Base-by-base conservation (phyloP, 2,329 filamentous ascomycete species). In the Nemania serpens region DNA sequence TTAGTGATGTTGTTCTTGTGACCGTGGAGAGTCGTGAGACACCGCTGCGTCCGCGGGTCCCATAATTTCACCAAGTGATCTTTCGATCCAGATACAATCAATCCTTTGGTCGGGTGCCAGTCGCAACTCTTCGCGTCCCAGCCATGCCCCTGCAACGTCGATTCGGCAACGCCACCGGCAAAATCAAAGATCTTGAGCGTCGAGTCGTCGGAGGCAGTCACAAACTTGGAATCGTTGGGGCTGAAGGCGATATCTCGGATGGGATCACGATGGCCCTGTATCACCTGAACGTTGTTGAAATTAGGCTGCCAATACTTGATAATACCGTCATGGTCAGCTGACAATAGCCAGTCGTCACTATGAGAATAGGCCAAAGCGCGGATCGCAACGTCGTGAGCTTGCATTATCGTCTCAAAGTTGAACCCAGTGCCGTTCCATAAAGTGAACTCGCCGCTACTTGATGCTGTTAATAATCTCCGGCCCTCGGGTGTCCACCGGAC, bases 271-370 rank as follows among this genome's bases (percentile, higher is more conserved):
- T 98, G 95, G 6, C 93, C 95, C 73, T 93, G 88, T 55, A 99
- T 91, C 55, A 91, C 93, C 76, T 98, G 92, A 61, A 98, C 93
- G 71, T 98, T 97, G 82, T 99, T 98, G 80, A 99, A 97, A 75
- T 98, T 99, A 34, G 94, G 92, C 75, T 97, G 93, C 91, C 94
- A 98, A 78, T 99, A 99, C 79, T 98, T 98, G 77, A 99, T 89
- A 64, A 95, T 85, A 58, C 95, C 95, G 69, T 95, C 93, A 75
- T 98, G 93, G 73, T 98, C 95, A 55, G 91, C 93, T 7, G 95
- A 98, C 55, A 99, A 86, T 12, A 99, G 82, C 94, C 95, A 99
- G 77, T 99, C 95, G 73, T 97, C 91, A 70, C 91, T 96, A 76
- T 98, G 91, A 2, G 95, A 96, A 80, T 97, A 99, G 66, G 88